Evolutionary conservation across 352 stramenopile genomes (phyloP), one percentile per base, ranked within the genome.

Genomic region (Pythium vanterpoolii): DNA sequence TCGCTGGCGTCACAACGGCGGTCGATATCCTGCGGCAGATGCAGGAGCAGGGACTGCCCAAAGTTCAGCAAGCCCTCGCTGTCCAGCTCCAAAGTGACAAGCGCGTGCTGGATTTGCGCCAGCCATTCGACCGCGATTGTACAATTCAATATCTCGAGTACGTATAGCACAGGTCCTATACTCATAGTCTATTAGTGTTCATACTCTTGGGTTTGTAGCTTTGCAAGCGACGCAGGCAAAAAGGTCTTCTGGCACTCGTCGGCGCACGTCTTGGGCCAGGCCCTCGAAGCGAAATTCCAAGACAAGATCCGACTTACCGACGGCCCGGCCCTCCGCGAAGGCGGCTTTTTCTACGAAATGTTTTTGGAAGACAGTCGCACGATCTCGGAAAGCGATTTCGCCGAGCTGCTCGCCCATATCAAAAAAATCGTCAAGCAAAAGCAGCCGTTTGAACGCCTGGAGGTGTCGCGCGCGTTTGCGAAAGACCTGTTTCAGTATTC

Each of bases 341-440:
- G 95, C 60, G 98, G 98, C 24, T 99, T 99, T 71, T 99, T 99
- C 74, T 99, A 99, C 77, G 98, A 95, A 49, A 92, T 91, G 83
- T 92, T 86, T 40, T 57, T 95, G 7, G 54, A 79, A 30, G 72
- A 90, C 56, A 68, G 68, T 28, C 60, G 71, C 26, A 95, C 86
- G 19, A 72, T 93, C 16, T 91, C 79, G 1, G 83, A 93, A 54
- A 64, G 53, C 31, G 83, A 95, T 56, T 92, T 93, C 64, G 61
- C 62, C 19, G 82, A 84, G 38, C 73, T 99, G 7, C 76, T 89
- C 47, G 71, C 93, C 53, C 71, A 76, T 38, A 98, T 98, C 77
- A 96, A 98, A 71, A 91, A 90, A 56, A 98, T 99, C 61, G 97
- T 99, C 65, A 96, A 93, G 62, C 82, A 93, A 57, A 77, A 95